A percentile compares a stretch with the other conserved stretches of the same genome.
Evolutionary conservation across 2,329 filamentous ascomycete species (phyloP).

Genomic region (Dactylellina drechsleri): DNA sequence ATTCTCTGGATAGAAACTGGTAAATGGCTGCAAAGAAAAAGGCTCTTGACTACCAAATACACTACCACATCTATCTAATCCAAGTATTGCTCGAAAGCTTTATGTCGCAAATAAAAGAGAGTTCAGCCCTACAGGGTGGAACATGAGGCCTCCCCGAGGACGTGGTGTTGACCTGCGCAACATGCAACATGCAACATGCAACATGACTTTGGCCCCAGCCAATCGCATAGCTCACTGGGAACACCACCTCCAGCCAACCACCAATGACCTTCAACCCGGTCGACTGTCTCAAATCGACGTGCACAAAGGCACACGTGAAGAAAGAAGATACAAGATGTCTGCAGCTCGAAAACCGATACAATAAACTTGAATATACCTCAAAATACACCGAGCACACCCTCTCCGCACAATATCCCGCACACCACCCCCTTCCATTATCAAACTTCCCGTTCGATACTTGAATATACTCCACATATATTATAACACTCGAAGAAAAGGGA

Average conservation of each 20-base stretch:
- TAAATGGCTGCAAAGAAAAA: too few species aligned
- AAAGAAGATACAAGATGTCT: not conserved
- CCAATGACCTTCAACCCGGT: slow-evolving; percentile 2
- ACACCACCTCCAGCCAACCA: slow-evolving; percentile 9
- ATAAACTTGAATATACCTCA: not conserved
- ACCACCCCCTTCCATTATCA: not conserved
- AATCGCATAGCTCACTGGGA: slow-evolving; percentile 23
- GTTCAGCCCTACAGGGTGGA: slow-evolving; percentile 50
- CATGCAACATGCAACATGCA: slow-evolving; percentile 48
- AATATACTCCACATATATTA: too few species aligned
- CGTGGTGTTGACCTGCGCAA: slow-evolving; percentile 44
- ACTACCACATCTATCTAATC: too few species aligned
- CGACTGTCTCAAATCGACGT: not conserved
- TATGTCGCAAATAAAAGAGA: not conserved
- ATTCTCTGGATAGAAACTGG: too few species aligned
- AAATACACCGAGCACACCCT: slow-evolving; percentile 1
- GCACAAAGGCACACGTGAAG: not conserved
- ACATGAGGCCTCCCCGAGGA: not conserved
- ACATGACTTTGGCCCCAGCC: slow-evolving; percentile 23
- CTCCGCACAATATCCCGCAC: not conserved
- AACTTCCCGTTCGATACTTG: slow-evolving; percentile 6
- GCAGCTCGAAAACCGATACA: slow-evolving; percentile 1
- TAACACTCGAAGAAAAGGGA: too few species aligned
- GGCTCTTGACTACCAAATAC: too few species aligned
- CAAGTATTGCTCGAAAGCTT: not conserved